Base-by-base conservation (phyloP, 2,329 filamentous ascomycete species). In the Scedosporium apiospermum region DNA sequence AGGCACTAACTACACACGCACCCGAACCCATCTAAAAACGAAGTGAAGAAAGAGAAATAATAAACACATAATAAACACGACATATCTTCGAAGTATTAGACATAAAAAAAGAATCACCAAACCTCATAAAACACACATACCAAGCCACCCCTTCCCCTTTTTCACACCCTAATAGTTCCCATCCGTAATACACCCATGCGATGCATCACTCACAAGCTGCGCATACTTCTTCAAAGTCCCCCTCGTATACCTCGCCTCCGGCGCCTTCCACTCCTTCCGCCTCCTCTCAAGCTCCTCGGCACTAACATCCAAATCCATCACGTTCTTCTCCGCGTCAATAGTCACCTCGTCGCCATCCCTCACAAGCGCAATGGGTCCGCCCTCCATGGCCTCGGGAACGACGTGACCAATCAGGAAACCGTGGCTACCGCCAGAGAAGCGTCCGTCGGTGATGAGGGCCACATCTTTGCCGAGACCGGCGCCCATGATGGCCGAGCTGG, bases 401-500 rank as follows among this genome's bases (percentile, higher is more conserved):
- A 96, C 89, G 75, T 95, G 90, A 1, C 90, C 90, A 69, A 95
- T 93, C 68, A 95, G 78, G 82, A 95, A 95, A 46, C 90, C 90
- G 81, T 95, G 90, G 65, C 85, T 89, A 61, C 90, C 91, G 63
- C 91, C 91, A 7, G 85, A 89, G 80, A 91, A 93, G 46, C 89
- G 85, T 0, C 86, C 86, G 69, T 92, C 88, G 1, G 88, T 90
- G 65, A 91, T 80, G 57, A 91, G 82, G 1, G 88, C 88, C 14
- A 90, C 86, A 68, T 91, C 88, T 69, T 89, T 82, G 68, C 88
- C 88, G 53, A 97, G 83, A 44, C 89, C 89, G 5, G 91, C 91
- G 62, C 93, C 93, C 91, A 96, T 96, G 70, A 97, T 89, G 59
- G 92, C 91, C 0, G 90, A 92, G 61, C 85, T 90, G n/a, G 93